Base-by-base conservation (phyloP, 2,329 filamentous ascomycete species). In the Cytospora schulzeri region DNA sequence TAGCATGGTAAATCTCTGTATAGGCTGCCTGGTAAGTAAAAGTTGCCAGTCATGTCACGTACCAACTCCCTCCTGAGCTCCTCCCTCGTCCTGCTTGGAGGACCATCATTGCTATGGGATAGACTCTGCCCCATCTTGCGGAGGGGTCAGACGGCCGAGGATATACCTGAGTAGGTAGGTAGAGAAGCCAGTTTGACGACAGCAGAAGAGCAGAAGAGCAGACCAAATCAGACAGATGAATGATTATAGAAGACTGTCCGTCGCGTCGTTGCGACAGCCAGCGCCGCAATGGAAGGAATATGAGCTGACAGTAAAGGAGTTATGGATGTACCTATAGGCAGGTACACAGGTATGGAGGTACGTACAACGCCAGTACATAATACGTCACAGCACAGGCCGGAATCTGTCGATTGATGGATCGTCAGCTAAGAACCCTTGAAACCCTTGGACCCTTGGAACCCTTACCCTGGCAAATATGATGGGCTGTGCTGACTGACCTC, bases 21-120 rank as follows among this genome's bases (percentile, higher is more conserved):
- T 12, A 54, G 24, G 56, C 15, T 19, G 33, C 68, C 63, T 31
- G 63, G 53, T 63, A 19, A 17, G 33, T 35, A 19, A 63, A n/a
- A 9, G n/a, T 48, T 22, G 45, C 2, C 45, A 24, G n/a, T 4
- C 11, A 48, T 22, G 11, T 24, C 19, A 48, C 78, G 75, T 74
- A 86, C 84, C 69, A 86, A 78, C 71, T 83, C 77, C 63, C 78
- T 78, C 24, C 77, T 79, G 66, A 86, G 74, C 73, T 84, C 77
- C 70, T 85, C 82, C 68, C 79, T 82, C 64, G 83, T 82, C 68
- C 77, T 78, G 68, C 74, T 22, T 24, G 22, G 35, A 14, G 51
- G 28, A 45, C 63, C 52, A 31, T 38, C 52, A 29, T 54, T 24
- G n/a, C 35, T 53, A 52, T 29, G 38, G n/a, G 65, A 67, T 2